These are phyloP conservation scores for Oryza officinalis DNA, from an alignment of 176 grass and related monocot species.

Conservation along the genomic window DNA sequence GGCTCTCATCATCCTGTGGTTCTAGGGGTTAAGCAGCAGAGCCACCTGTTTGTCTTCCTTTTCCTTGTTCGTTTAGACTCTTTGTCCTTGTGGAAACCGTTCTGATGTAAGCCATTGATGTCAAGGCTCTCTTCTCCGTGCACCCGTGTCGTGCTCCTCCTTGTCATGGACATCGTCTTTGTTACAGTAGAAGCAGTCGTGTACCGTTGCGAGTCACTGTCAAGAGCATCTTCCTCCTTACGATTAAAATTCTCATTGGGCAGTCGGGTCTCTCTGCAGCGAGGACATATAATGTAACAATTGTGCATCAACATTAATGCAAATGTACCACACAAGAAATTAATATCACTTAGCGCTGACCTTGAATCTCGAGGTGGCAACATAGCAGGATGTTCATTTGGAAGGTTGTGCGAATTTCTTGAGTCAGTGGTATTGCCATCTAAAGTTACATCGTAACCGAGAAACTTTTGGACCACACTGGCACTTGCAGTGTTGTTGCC, in stretches of 20 bases:
- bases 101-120: constrained; percentile 18
- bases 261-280: constrained; percentile 27
- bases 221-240: neutral
- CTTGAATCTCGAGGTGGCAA: constrained; percentile 43
- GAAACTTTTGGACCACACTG: constrained; percentile 29
- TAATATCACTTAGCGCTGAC: constrained; percentile 43
- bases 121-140: constrained; percentile 49
- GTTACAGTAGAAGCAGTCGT: constrained; percentile 5
- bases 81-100: neutral
- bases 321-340: constrained; percentile 3
- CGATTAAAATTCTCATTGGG: neutral
- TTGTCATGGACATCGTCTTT: constrained; percentile 32
- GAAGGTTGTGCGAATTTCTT: constrained; percentile 28
- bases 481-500: constrained; percentile 19
- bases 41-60: constrained; percentile 36
- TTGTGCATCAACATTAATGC: neutral
- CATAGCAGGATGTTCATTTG: constrained; percentile 19
- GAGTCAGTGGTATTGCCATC: constrained; percentile 5
- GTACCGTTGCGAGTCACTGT: neutral
- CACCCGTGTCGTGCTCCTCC: constrained; percentile 35
- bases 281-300: neutral
- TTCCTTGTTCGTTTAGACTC: constrained; percentile 24
- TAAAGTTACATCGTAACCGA: constrained; percentile 24
- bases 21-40: constrained; percentile 39
- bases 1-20: constrained; percentile 28